Evolutionary conservation across 495 filamentous ascomycete genomes (phyloP).

Genomic region (Aspergillus baeticus): DNA sequence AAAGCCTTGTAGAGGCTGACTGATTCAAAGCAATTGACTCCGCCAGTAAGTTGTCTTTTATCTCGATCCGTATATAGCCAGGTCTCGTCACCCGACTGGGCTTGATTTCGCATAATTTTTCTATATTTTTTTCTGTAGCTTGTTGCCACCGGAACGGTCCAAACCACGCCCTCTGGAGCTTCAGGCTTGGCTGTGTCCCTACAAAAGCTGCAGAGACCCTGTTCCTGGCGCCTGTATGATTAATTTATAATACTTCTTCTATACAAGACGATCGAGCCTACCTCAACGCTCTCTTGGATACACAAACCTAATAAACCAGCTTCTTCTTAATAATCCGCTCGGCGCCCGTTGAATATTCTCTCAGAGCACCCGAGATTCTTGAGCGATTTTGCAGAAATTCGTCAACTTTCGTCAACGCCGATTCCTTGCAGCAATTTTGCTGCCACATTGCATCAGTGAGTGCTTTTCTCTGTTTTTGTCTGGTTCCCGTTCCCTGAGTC

Average conservation of each 20-base stretch:
- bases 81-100: neutral
- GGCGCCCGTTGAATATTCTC: neutral
- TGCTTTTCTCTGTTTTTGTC: constrained; percentile 7
- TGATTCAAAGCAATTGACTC: constrained; percentile 8
- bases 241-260: neutral
- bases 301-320: neutral
- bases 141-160: neutral
- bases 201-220: constrained; percentile 14
- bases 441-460: constrained; percentile 13
- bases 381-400: constrained; percentile 15
- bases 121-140: neutral
- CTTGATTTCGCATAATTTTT: neutral
- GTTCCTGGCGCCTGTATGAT: constrained; percentile 8
- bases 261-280: neutral
- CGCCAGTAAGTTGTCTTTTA: neutral
- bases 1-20: constrained; percentile 9
- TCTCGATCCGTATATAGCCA: neutral
- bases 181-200: constrained; percentile 4
- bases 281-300: neutral
- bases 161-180: neutral
- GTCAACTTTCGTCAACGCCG: neutral
- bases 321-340: constrained; percentile 8
- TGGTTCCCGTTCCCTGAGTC: neutral
- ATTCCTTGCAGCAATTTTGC: constrained; percentile 4
- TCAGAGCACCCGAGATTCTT: neutral